Evolutionary conservation across 1,139 yeast genomes (phyloP), one percentile per base, ranked within the genome.

Genomic region (Yamadazyma songkhlaensis): DNA sequence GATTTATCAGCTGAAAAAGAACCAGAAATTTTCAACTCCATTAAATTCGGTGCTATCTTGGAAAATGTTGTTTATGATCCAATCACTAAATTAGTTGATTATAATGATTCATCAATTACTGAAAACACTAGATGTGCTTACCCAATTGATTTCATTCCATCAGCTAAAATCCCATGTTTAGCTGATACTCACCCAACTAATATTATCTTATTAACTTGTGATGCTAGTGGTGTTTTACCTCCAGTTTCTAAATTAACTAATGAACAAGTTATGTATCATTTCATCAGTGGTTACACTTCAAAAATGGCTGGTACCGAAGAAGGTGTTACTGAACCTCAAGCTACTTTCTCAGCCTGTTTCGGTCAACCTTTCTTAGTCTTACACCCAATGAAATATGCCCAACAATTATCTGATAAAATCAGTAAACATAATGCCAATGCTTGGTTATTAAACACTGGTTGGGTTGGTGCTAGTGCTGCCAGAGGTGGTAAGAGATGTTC

Each of bases 221-320:
- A 92, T 63, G 97, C 97, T 47, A 81, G 95, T 45, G 98, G 97
- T 72, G 97, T 90, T 34, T 77, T 92, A 55, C 98, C 98, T 41
- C 97, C 97, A 51, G 95, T 92, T 45, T 89, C 97, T 48, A 88
- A 84, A 70, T 80, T 92, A 65, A 78, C 95, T 42, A 88, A 88
- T 59, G 88, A 92, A 52, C 97, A 92, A 72, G 97, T 92, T 50
- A 92, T 92, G 97, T 92, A 92, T 78, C 97, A 92, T 72, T 92
- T 92, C 71, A 92, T 92, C 55, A 85, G 96, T 47, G 98, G 98
- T 61, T 92, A 92, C 79, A 92, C 98, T 47, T 90, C 97, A 44
- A 92, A 92, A 81, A 92, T 92, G 95, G 97, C 98, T 48, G 98
- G 98, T 67, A 92, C 98, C 42, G 98, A 92, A 72, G 95, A 88